Evolutionary conservation across 2,329 filamentous ascomycete species (phyloP).

Genomic region (Pseudogymnoascus destructans): DNA sequence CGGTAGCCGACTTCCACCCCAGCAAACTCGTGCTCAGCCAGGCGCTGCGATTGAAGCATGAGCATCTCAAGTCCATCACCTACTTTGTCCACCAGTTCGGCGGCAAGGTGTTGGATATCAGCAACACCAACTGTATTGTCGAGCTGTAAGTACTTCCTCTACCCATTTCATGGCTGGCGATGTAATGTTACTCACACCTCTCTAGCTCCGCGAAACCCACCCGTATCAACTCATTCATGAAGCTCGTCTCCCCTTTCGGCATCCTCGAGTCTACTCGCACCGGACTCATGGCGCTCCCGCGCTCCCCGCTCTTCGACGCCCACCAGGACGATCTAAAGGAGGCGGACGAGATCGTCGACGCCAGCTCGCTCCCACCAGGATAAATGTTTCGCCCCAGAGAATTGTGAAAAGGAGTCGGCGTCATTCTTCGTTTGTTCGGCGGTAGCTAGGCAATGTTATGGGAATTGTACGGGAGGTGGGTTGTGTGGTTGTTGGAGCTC

Average conservation of each 20-base stretch:
- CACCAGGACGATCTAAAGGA: slow-evolving; percentile 68
- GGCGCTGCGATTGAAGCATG: slow-evolving; percentile 89
- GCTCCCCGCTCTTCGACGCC: slow-evolving; percentile 70
- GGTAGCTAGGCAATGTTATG: background rate
- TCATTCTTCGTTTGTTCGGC: slow-evolving; percentile 9
- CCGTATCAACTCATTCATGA: slow-evolving; percentile 95
- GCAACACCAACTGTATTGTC: slow-evolving; percentile 96
- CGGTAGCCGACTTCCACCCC: slow-evolving; percentile 64
- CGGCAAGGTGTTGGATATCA: slow-evolving; percentile 94
- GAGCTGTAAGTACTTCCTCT: slow-evolving; percentile 58
- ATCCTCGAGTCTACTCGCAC: slow-evolving; percentile 93
- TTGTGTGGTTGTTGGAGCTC: slow-evolving; percentile 2
- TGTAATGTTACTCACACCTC: slow-evolving; percentile 18
- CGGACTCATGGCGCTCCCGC: slow-evolving; percentile 90
- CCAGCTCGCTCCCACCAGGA: slow-evolving; percentile 83
- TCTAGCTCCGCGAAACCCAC: slow-evolving; percentile 75
- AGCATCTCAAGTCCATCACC: slow-evolving; percentile 92
- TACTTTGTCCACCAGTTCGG: slow-evolving; percentile 96
- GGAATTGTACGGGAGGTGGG: slow-evolving; percentile 2
- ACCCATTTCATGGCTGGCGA: background rate
- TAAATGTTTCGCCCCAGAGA: slow-evolving; percentile 31
- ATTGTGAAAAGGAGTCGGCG: slow-evolving; percentile 8
- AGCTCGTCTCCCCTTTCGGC: slow-evolving; percentile 85
- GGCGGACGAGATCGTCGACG: slow-evolving; percentile 87
- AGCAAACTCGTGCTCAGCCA: slow-evolving; percentile 74